Evolutionary conservation across 148 eudicot genomes (phyloP).

Genomic region (Spergularia marina): DNA sequence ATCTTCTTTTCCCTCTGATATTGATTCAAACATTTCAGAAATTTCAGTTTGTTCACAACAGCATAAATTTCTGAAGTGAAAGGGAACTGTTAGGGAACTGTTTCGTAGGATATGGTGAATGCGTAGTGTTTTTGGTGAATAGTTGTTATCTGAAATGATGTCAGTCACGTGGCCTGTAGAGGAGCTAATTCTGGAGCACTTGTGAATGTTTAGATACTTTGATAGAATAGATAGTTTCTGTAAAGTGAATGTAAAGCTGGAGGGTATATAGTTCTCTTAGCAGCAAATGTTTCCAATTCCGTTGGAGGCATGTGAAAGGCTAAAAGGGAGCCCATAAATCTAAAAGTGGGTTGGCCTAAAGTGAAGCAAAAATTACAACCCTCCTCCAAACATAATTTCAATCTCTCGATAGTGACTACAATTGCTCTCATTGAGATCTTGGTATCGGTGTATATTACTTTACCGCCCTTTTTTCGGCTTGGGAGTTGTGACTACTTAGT

Average conservation of each 20-base stretch:
- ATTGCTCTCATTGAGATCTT: too few relatives aligned
- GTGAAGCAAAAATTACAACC: too few relatives aligned
- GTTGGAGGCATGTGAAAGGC: too few relatives aligned
- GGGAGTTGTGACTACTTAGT: neutral
- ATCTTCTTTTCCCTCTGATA: constrained; percentile 1
- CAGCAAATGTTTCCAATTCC: too few relatives aligned
- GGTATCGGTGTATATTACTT: neutral
- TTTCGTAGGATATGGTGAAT: neutral
- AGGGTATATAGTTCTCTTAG: too few relatives aligned
- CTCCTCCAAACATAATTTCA: too few relatives aligned
- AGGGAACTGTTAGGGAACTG: neutral
- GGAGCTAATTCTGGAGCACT: neutral
- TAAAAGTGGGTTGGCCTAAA: too few relatives aligned
- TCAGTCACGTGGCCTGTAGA: neutral
- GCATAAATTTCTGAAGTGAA: neutral
- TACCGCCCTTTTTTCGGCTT: neutral
- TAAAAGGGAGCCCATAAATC: too few relatives aligned
- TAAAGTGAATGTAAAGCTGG: too few relatives aligned
- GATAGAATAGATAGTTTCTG: too few relatives aligned
- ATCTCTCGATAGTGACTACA: too few relatives aligned
- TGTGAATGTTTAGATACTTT: neutral
- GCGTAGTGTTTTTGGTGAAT: neutral
- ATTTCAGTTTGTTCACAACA: neutral
- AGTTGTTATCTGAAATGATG: neutral
- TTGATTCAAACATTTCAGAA: neutral